Percentiles rank a stretch among this genome's conserved stretches.
Evolutionary conservation across 2,329 filamentous ascomycete genomes (phyloP).

Genomic region (Macrophomina pseudophaseolina): DNA sequence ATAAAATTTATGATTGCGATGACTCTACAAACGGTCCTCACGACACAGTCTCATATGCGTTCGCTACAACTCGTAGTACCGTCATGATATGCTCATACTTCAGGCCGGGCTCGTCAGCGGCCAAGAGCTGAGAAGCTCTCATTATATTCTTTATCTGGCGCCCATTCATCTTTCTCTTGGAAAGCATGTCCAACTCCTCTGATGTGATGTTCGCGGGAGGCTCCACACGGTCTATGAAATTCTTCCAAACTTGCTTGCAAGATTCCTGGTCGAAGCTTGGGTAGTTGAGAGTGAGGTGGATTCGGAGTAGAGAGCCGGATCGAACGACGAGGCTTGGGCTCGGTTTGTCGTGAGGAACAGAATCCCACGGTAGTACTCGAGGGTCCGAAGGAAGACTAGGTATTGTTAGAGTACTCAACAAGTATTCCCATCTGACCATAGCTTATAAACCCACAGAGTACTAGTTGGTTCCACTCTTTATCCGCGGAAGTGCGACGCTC

Average conservation of each 20-base stretch:
- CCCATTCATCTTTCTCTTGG: not conserved
- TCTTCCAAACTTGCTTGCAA: not conserved
- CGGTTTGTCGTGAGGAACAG: conserved; percentile 44
- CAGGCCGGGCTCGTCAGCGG: not conserved
- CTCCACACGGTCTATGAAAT: not conserved
- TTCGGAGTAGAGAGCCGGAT: conserved; percentile 23
- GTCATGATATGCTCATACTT: too few relatives aligned
- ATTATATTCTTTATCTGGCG: conserved; percentile 13
- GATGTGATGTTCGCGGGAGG: not conserved
- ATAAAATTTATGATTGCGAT: too few relatives aligned
- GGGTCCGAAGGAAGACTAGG: conserved; percentile 26
- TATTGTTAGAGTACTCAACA: not conserved
- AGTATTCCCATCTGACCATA: not conserved
- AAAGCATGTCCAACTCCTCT: not conserved
- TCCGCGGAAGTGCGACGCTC: conserved; percentile 30
- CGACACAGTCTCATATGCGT: too few relatives aligned
- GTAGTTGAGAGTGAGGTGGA: conserved; percentile 20
- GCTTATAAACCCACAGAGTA: conserved; percentile 24
- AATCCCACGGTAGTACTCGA: conserved; percentile 32
- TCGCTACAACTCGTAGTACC: too few relatives aligned
- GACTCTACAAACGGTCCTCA: too few relatives aligned
- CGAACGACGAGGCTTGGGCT: conserved; percentile 38
- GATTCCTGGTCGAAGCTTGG: not conserved
- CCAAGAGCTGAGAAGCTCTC: conserved; percentile 8
- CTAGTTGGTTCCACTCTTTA: conserved; percentile 32